phyloP scores from a whole-genome alignment of 495 filamentous ascomycete genomes.

The Penicillium maclennaniae region DNA sequence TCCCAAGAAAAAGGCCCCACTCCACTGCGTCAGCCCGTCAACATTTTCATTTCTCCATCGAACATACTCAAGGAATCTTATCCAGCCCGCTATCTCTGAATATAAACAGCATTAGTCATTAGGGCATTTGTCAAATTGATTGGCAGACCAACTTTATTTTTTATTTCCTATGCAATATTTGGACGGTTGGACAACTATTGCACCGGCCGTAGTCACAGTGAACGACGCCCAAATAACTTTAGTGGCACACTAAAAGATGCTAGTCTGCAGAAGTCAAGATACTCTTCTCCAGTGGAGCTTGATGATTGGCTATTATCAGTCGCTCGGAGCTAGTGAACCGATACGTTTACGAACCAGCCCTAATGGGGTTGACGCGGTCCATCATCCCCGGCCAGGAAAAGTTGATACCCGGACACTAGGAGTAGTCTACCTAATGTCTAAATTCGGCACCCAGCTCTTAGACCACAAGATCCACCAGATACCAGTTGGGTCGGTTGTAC shows the following conservation, averaged over 20 bases:
- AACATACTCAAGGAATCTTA: slow-evolving; percentile 1
- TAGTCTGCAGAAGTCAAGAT: slow-evolving; percentile 15
- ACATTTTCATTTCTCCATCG: neutral
- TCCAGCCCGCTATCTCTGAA: neutral
- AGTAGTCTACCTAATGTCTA: neutral
- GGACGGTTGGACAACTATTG: neutral
- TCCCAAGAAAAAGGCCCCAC: slow-evolving; percentile 19
- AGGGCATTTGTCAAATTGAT: neutral
- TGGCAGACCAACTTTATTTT: neutral
- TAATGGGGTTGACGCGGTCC: slow-evolving; percentile 19
- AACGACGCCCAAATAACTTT: neutral
- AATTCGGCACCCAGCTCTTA: neutral
- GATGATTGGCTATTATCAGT: neutral
- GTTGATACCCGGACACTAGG: slow-evolving; percentile 14
- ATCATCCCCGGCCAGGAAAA: slow-evolving; percentile 13
- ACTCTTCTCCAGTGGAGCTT: slow-evolving; percentile 11
- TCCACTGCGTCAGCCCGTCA: slow-evolving; percentile 19
- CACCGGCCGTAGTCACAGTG: neutral
- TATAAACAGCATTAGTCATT: neutral
- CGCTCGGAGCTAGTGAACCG: slow-evolving; percentile 11
- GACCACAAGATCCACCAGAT: slow-evolving; percentile 7
- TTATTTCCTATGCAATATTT: too few relatives aligned
- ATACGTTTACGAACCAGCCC: slow-evolving; percentile 12
- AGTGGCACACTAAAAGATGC: slow-evolving; percentile 12
- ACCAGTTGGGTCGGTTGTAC: slow-evolving; percentile 17